A percentile compares a stretch with the other conserved stretches of the same genome.
Evolutionary conservation across 192 early-diverging fungal species (phyloP).

Genomic region (Phlyctochytrium bullatum): DNA sequence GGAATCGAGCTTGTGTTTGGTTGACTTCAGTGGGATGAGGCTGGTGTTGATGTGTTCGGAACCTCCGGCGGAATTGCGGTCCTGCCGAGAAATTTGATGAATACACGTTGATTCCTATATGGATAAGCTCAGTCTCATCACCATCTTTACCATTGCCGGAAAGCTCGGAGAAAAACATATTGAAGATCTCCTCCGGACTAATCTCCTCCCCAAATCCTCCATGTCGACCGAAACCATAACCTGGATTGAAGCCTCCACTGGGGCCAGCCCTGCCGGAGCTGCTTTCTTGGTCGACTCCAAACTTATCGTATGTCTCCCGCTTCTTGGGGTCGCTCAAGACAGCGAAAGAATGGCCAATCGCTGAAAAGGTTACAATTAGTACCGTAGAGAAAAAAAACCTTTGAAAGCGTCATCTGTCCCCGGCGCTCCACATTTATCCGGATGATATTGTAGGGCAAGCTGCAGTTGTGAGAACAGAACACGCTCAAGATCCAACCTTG

Average conservation of each 20-base stretch:
- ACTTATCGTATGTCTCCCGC: constrained; percentile 78
- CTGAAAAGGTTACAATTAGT: too few species aligned
- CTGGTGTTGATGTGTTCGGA: constrained; percentile 41
- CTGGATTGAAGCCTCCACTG: constrained; percentile 35
- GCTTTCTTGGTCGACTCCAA: constrained; percentile 71
- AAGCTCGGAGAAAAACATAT: constrained; percentile 90
- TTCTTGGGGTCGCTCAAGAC: constrained; percentile 86
- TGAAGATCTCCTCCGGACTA: constrained; percentile 91
- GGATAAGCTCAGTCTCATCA: constrained; percentile 3
- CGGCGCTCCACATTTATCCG: constrained; percentile 93
- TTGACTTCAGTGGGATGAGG: constrained; percentile 41
- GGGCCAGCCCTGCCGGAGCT: constrained; percentile 34
- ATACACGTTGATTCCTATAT: constrained; percentile 23
- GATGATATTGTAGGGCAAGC: constrained; percentile 90
- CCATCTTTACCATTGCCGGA: constrained; percentile 30
- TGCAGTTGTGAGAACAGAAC: constrained; percentile 19
- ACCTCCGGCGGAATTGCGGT: constrained; percentile 59
- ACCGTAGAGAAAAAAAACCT: constrained; percentile 56
- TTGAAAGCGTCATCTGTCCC: constrained; percentile 97
- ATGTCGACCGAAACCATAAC: constrained; percentile 29
- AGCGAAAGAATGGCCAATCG: constrained; percentile 88
- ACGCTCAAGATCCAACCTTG: constrained; percentile 54
- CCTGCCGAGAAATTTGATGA: constrained; percentile 38
- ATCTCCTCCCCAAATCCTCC: constrained; percentile 66
- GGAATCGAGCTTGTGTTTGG: constrained; percentile 21